Evolutionary conservation across 352 stramenopile species (phyloP).

Genomic region (Phytophthora podocarpi): DNA sequence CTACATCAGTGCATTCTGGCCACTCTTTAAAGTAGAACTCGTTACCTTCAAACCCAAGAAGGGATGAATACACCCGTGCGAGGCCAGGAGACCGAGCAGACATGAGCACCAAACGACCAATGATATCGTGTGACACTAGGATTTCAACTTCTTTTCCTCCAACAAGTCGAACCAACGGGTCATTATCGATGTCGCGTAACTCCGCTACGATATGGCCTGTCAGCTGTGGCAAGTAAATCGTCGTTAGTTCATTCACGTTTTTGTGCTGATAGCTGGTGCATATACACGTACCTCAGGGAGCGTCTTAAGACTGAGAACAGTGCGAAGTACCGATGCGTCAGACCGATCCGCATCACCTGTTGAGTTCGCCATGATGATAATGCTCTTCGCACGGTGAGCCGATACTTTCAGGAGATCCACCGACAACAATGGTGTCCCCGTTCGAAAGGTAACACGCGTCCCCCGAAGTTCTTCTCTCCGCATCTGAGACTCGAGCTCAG

Average conservation of each 20-base stretch:
- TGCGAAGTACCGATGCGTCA: constrained; percentile 78
- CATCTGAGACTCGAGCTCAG: constrained; percentile 65
- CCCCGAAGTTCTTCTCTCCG: constrained; percentile 59
- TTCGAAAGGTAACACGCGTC: constrained; percentile 83
- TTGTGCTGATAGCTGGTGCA: no score
- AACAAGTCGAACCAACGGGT: constrained; percentile 78
- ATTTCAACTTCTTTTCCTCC: constrained; percentile 82
- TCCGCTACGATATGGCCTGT: constrained; percentile 87
- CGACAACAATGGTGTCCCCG: constrained; percentile 78
- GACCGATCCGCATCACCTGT: constrained; percentile 80
- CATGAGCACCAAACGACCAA: constrained; percentile 88
- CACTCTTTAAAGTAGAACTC: constrained; percentile 92
- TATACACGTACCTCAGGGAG: constrained; percentile 52
- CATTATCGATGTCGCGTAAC: constrained; percentile 89
- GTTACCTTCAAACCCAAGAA: constrained; percentile 89
- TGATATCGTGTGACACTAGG: constrained; percentile 88
- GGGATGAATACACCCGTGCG: constrained; percentile 61
- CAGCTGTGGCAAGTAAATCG: constrained; percentile 29
- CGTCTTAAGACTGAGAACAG: constrained; percentile 82
- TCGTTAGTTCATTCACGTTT: no score
- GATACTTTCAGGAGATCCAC: constrained; percentile 84
- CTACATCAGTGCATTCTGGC: constrained; percentile 76
- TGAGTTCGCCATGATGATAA: constrained; percentile 84
- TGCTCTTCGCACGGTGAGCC: constrained; percentile 69
- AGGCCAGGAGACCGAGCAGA: constrained; percentile 82